Percentiles rank a stretch among this genome's conserved stretches.
phyloP scores from a whole-genome alignment of 495 filamentous ascomycete species.

The Trichoderma orchidacearum region DNA sequence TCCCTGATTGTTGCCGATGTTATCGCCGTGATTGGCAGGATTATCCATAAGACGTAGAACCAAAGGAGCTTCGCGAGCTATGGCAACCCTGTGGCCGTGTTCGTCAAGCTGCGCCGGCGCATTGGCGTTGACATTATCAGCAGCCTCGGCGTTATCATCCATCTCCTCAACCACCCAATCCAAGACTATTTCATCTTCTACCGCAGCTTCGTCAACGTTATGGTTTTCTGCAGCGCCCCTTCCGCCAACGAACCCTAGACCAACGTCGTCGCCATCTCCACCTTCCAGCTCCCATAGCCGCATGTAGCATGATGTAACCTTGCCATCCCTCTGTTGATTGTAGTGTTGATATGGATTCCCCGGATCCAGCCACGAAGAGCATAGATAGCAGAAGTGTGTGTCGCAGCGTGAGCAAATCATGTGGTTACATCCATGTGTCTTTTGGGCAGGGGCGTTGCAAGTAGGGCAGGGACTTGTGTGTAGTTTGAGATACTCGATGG shows the following conservation, averaged over 20 bases:
- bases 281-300: constrained; percentile 81
- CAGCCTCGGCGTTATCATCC: constrained; percentile 5
- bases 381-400: constrained; percentile 94
- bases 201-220: background rate
- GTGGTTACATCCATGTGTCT: constrained; percentile 92
- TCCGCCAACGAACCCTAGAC: constrained; percentile 36
- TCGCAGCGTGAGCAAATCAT: constrained; percentile 89
- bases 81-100: constrained; percentile 15
- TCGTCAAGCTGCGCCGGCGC: constrained; percentile 4
- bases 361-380: constrained; percentile 68
- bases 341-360: constrained; percentile 81
- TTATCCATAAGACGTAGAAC: constrained; percentile 34
- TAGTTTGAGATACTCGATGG: constrained; percentile 61
- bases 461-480: constrained; percentile 88
- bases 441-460: constrained; percentile 73
- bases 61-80: constrained; percentile 38
- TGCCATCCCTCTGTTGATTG: constrained; percentile 40
- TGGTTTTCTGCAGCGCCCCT: constrained; percentile 9
- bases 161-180: constrained; percentile 3
- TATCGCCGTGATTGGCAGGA: constrained; percentile 3
- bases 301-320: constrained; percentile 55
- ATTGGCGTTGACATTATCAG: constrained; percentile 9
- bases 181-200: background rate
- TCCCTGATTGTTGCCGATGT: constrained; percentile 6
- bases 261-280: constrained; percentile 58